These are phyloP conservation scores for Boletus tylopilopsis DNA, from an alignment of 768 basidiomycete genomes.

Conservation along the genomic window DNA sequence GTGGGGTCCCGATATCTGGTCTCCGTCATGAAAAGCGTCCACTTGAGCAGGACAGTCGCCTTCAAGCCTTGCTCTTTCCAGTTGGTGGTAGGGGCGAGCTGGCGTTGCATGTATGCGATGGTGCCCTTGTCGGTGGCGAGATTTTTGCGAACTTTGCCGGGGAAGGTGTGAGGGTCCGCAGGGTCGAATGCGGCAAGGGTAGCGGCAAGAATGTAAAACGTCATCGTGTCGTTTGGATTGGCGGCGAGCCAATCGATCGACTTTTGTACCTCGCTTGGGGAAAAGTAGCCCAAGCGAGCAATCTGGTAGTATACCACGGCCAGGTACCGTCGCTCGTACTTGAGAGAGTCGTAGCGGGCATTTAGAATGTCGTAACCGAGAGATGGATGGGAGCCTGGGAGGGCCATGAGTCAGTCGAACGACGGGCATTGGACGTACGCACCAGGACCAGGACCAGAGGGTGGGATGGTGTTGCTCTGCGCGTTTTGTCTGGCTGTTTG, in stretches of 20 bases:
- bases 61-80: slow-evolving; percentile 75
- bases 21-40: slow-evolving; percentile 83
- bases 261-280: slow-evolving; percentile 54
- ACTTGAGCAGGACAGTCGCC: slow-evolving; percentile 74
- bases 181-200: slow-evolving; percentile 66
- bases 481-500: slow-evolving; percentile 62
- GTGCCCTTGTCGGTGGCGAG: slow-evolving; percentile 46
- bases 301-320: slow-evolving; percentile 61
- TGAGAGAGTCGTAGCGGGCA: slow-evolving; percentile 68
- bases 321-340: slow-evolving; percentile 68
- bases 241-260: slow-evolving; percentile 69
- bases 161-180: slow-evolving; percentile 48
- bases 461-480: slow-evolving; percentile 49
- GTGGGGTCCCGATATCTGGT: slow-evolving; percentile 63
- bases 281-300: slow-evolving; percentile 58
- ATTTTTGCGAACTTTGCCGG: slow-evolving; percentile 43
- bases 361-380: slow-evolving; percentile 66
- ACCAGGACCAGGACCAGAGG: slow-evolving; percentile 56
- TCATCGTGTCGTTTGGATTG: slow-evolving; percentile 65
- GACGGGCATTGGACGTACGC: not conserved
- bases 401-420: slow-evolving; percentile 2
- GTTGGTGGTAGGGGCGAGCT: slow-evolving; percentile 44
- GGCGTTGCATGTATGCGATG: slow-evolving; percentile 57
- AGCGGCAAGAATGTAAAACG: slow-evolving; percentile 63
- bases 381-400: slow-evolving; percentile 38